These are phyloP conservation scores for Phycomyces blakesleeanus DNA, from an alignment of 192 early-diverging fungal species.

Conservation along the genomic window DNA sequence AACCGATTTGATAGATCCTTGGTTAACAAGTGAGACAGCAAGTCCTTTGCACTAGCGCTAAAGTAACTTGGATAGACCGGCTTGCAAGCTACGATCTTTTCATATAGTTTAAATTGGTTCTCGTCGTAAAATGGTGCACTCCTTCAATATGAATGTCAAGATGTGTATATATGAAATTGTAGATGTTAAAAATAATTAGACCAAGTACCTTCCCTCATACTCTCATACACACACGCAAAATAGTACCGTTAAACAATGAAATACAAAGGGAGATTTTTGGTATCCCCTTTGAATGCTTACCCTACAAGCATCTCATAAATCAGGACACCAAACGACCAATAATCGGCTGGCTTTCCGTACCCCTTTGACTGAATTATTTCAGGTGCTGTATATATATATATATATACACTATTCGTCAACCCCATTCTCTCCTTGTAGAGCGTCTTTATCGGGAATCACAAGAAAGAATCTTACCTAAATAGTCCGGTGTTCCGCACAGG, in stretches of 20 bases:
- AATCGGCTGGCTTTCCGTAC: slow-evolving; percentile 82
- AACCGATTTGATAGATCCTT: slow-evolving; percentile 76
- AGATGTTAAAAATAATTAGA: too few relatives aligned
- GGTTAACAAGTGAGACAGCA: slow-evolving; percentile 72
- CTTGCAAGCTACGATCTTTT: slow-evolving; percentile 74
- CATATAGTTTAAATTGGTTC: slow-evolving; percentile 81
- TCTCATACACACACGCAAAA: too few relatives aligned
- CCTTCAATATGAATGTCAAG: slow-evolving; percentile 19
- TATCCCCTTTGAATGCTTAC: slow-evolving; percentile 2
- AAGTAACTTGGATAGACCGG: slow-evolving; percentile 71
- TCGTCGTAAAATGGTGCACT: slow-evolving; percentile 82
- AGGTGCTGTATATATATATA: slow-evolving; percentile 47
- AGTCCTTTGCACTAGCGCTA: slow-evolving; percentile 57
- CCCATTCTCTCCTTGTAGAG: background rate
- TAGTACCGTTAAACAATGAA: too few relatives aligned
- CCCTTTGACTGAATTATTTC: slow-evolving; percentile 83
- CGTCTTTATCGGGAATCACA: background rate
- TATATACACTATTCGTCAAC: background rate
- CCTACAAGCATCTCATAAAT: slow-evolving; percentile 87
- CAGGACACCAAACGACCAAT: slow-evolving; percentile 83
- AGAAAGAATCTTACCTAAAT: slow-evolving; percentile 40
- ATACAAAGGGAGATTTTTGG: background rate
- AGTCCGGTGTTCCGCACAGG: slow-evolving; percentile 83
- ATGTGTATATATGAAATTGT: background rate
- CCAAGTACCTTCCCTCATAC: too few relatives aligned